phyloP scores from a whole-genome alignment of 805 yeast species.

The Blastobotrys peoriensis region DNA sequence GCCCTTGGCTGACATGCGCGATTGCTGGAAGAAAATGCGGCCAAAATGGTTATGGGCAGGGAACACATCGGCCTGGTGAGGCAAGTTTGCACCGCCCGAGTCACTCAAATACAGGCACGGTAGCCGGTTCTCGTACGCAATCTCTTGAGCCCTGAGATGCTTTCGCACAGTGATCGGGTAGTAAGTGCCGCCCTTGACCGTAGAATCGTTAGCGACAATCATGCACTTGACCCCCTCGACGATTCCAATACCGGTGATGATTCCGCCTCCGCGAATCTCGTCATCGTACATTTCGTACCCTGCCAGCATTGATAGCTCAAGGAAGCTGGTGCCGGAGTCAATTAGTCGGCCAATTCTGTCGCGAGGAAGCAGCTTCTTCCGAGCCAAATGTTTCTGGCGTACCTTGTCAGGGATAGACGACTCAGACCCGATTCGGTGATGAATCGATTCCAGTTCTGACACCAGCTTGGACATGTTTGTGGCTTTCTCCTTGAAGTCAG shows the following conservation, averaged over 20 bases:
- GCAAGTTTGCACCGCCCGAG: constrained; percentile 31
- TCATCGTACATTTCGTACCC: constrained; percentile 28
- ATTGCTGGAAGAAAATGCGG: constrained; percentile 29
- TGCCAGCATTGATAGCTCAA: constrained; percentile 28
- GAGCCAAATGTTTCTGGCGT: constrained; percentile 23
- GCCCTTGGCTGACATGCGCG: constrained; percentile 26
- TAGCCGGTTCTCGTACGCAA: constrained; percentile 27
- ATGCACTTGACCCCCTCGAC: constrained; percentile 27
- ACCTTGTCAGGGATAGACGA: constrained; percentile 26
- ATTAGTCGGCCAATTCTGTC: constrained; percentile 27
- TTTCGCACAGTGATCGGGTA: constrained; percentile 31
- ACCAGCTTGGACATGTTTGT: constrained; percentile 19
- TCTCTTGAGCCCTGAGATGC: constrained; percentile 30
- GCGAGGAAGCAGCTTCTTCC: constrained; percentile 28
- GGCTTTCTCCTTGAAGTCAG: constrained; percentile 20
- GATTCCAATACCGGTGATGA: constrained; percentile 29
- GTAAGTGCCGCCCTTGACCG: constrained; percentile 32
- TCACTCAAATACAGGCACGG: constrained; percentile 29
- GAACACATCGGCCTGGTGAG: constrained; percentile 31
- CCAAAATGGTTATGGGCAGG: constrained; percentile 32
- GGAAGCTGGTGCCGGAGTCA: constrained; percentile 28
- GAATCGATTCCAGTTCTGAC: constrained; percentile 17
- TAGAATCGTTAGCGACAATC: constrained; percentile 29
- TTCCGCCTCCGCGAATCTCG: constrained; percentile 30
- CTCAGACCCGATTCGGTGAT: constrained; percentile 17